Percentiles rank a stretch among this genome's conserved stretches.
Evolutionary conservation across 108 stramenopile species (phyloP).

Genomic region (Pelagomonas calceolata): DNA sequence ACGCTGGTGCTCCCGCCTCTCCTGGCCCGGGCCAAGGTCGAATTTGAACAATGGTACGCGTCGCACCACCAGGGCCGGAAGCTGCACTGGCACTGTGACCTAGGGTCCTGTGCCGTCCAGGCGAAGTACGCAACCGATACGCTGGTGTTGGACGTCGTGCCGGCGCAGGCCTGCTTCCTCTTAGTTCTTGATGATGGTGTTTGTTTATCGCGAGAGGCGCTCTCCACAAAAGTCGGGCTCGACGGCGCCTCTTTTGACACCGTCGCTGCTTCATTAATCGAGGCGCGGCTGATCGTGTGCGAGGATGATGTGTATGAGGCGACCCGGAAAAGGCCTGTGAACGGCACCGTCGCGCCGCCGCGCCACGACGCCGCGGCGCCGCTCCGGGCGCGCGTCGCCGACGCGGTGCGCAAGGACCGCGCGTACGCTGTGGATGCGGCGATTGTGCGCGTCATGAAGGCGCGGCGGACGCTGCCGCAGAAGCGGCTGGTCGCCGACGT

Average conservation of each 20-base stretch:
- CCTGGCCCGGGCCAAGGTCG: constrained; percentile 41
- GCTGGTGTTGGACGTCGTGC: constrained; percentile 68
- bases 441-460: constrained; percentile 95
- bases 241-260: constrained; percentile 77
- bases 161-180: constrained; percentile 83
- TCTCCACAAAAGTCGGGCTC: constrained; percentile 63
- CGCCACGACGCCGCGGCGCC: no score
- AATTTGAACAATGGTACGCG: constrained; percentile 68
- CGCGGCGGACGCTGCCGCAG: constrained; percentile 83
- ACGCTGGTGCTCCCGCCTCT: constrained; percentile 48
- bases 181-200: constrained; percentile 60
- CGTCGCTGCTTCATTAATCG: constrained; percentile 69
- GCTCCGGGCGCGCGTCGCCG: constrained; percentile 25
- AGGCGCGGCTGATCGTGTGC: constrained; percentile 27
- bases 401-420: constrained; percentile 78
- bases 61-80: constrained; percentile 84
- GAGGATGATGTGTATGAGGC: neutral
- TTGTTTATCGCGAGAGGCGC: constrained; percentile 47
- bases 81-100: constrained; percentile 84
- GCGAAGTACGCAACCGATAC: constrained; percentile 27
- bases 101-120: constrained; percentile 61
- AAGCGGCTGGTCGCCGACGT: constrained; percentile 74
- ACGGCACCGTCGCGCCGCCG: neutral
- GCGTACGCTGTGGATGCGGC: constrained; percentile 91
- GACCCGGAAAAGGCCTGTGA: constrained; percentile 23